Evolutionary conservation across 345 rosid genomes (phyloP), one percentile per base, ranked within the genome.

Genomic region (Brassica nigra): DNA sequence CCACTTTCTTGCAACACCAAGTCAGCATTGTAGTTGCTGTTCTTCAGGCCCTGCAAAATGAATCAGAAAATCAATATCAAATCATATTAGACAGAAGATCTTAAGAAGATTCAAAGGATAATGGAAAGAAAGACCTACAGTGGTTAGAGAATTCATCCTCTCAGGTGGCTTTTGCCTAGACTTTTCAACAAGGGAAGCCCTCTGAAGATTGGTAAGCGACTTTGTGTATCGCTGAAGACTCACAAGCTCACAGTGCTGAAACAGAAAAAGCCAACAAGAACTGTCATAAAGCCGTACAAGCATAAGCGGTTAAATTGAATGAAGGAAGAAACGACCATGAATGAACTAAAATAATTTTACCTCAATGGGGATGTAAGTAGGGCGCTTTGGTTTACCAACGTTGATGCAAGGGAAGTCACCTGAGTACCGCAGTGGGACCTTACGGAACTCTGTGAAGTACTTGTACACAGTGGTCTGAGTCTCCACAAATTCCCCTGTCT

Each of bases 161-260:
- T 95, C 99, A 42, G 80, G 90, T 44, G 99, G 99, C 86, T 92
- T 95, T 83, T 95, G 98, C 81, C 99, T 89, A 16, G 99, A 95
- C 75, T 90, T 92, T 76, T 95, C 99, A 27, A 91, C 98, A 29
- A 95, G 82, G 2, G 96, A 82, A 80, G 98, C 82, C 79, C 97
- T 91, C 79, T 95, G 99, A 12, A 87, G 76, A 27, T 80, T 83
- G 18, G 84, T 71, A n/a, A 95, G 90, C 0, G 98, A 85, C 77
- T 92, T 95, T 14, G 97, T 91, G 78, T 95, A 95, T 0, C 99
- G 93, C 78, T 95, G 99, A 33, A 95, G 85, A 39, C 96, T 86
- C 52, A 92, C 89, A 84, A 95, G 83, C 0, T 80, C 16, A 77
- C 99, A 95, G 29, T 89, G 95, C 99, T 95, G 76, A 68, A 58